Evolutionary conservation across 345 rosid species (phyloP), one percentile per base, ranked within the genome.

Genomic region (Salix brachista): DNA sequence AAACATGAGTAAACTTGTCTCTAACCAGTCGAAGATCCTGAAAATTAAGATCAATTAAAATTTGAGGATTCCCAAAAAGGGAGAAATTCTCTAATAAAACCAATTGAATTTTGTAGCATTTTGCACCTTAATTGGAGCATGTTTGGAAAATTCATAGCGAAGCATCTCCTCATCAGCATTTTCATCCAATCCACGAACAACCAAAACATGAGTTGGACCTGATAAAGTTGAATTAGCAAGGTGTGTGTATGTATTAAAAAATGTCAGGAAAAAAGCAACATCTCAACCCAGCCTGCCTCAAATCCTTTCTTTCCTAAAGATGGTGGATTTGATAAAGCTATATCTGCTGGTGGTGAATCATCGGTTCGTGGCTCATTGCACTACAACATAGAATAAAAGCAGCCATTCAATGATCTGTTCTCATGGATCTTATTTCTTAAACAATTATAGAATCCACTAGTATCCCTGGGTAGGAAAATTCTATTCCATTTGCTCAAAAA

Each of bases 1-100:
- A 94, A 77, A 92, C 98, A 84, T 96, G 98, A 78, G 99, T 96
- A 86, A 96, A 92, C 85, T 92, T 96, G 88, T 96, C 99, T 85
- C 97, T 90, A 71, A 93, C 97, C 83, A 96, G 98, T 69, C 99
- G 97, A 80, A 96, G 96, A 89, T 93, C 99, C 99, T 96, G 89
- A 86, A 92, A 52, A 77, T 77, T 32, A 77, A 21, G 66, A 37
- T 23, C 28, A 30, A 69, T 42, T 19, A 56, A 69, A n/a, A 48
- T 32, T 30, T 39, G 18, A 54, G 36, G 26, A 23, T 18, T 11
- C n/a, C 30, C 42, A 7, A 32, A 16, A 25, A 56, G 19, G 9
- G 21, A 32, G 5, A 42, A 26, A 19, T 26, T 65, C 56, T 23
- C 7, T 44, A 36, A 17, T 69, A 64, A 6, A n/a, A 65, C 14